Base-by-base conservation (phyloP, 345 rosid genomes). In the Eucalyptus lansdowneana region DNA sequence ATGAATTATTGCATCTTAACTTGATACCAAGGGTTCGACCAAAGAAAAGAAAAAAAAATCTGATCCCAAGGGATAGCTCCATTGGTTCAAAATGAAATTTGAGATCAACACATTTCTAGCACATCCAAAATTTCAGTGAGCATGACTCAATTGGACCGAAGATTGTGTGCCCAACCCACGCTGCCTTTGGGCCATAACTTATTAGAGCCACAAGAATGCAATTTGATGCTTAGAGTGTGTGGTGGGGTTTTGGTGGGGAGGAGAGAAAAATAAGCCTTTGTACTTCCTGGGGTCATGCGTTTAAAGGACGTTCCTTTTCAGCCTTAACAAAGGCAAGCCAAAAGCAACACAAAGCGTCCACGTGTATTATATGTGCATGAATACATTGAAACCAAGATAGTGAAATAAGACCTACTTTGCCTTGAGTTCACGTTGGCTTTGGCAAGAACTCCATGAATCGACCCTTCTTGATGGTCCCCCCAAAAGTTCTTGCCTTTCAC, bases 41-140 rank as follows among this genome's bases (percentile, higher is more conserved):
- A 7, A 6, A 40, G 5, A 40, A 40, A 40, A 40, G 5, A 2
- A 42, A 42, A 6, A 44, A 44, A 2, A 44, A 44, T 44, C 45
- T 2, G 0, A 44, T 25, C 15, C 7, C 2, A 1, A 60, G 31
- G 8, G 67, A 25, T 60, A 2, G 3, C 13, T 60, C 13, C 67
- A 11, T 58, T 58, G n/a, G 25, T 58, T 60, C 14, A 5, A 72
- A 72, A 72, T 5, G 0, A 17, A 17, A 17, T 72, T 17, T 5
- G 27, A 54, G 27, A 22, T 54, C 27, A 4, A 54, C 60, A 2
- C 1, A 4, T 22, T 54, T 19, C 60, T 54, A 54, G 60, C 60
- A 9, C 60, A 2, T 22, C 11, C 11, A 22, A 54, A 54, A 2
- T 34, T 12, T 9, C 25, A 6, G 4, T 5, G 25, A 6, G 3